Evolutionary conservation across 1,139 yeast genomes (phyloP), one percentile per base, ranked within the genome.

Genomic region (Blastobotrys serpentis): DNA sequence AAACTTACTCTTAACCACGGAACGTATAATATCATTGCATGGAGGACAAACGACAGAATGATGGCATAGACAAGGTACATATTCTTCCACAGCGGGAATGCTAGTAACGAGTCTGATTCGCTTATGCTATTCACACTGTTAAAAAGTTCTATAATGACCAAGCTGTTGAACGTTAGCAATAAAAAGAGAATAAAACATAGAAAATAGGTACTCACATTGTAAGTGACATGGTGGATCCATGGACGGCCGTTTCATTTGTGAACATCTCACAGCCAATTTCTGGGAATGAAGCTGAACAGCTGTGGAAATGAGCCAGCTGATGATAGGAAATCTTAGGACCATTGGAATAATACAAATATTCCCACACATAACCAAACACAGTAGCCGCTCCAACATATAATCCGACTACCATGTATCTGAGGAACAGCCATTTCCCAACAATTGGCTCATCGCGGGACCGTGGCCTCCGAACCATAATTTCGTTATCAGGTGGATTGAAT

Each of bases 321-420:
- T 54, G 18, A 52, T 57, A 70, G 4, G 65, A 44, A 30, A 70
- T 64, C 47, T 61, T 62, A 8, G 74, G 74, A 4, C 74, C 74
- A 23, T 61, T 55, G 5, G 53, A 45, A 49, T 66, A 66, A 45
- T 52, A 57, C 44, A 69, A 48, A 56, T 69, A 71, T 62, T 69
- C 69, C 74, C 74, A 71, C 11, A 64, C 67, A 49, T 70, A 70
- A 11, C 74, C 73, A 49, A 65, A 67, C n/a, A 70, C 74, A 10
- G 74, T 70, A 2, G 73, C 74, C 36, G 56, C 51, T 22, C 74
- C 74, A 37, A 70, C 74, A 55, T 70, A 70, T 1, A 65, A 54
- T 4, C 74, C 74, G 21, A 70, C 64, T 25, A 70, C 61, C 56
- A 69, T 60, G 50, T 69, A 70, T 51, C 74, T 58, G 52, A 71